These are phyloP conservation scores for Halocafeteria seosinensis DNA, from an alignment of 108 stramenopile species.

Conservation along the genomic window DNA sequence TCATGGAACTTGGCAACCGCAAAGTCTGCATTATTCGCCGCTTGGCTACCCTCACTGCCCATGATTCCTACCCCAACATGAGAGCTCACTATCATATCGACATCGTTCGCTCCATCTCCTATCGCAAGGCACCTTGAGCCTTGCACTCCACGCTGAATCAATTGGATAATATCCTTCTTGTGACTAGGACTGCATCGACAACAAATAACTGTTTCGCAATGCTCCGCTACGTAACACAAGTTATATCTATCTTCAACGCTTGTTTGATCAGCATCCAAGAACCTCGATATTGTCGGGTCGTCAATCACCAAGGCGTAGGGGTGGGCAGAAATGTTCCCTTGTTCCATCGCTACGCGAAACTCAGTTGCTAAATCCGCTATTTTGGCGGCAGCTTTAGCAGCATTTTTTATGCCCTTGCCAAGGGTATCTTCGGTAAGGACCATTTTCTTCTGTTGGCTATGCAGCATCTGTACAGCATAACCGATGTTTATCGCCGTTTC, in stretches of 20 bases:
- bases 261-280: constrained; percentile 53
- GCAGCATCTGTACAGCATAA: neutral
- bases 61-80: constrained; percentile 24
- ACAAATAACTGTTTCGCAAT: constrained; percentile 29
- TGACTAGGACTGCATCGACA: constrained; percentile 34
- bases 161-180: constrained; percentile 28
- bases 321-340: neutral
- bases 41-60: constrained; percentile 25
- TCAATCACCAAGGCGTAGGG: constrained; percentile 61
- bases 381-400: neutral
- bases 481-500: neutral
- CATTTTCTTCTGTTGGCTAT: neutral
- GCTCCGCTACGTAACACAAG: constrained; percentile 5
- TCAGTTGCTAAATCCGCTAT: neutral
- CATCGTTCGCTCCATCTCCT: constrained; percentile 48
- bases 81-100: constrained; percentile 25
- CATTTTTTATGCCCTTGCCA: neutral
- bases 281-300: constrained; percentile 56
- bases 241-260: constrained; percentile 20
- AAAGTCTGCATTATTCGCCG: constrained; percentile 34
- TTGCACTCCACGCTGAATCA: constrained; percentile 17
- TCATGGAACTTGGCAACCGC: constrained; percentile 39
- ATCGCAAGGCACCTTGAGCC: constrained; percentile 20
- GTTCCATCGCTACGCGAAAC: neutral
- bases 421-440: neutral